Base-by-base conservation (phyloP, 2,329 filamentous ascomycete genomes). In the Metarhizium robertsii region DNA sequence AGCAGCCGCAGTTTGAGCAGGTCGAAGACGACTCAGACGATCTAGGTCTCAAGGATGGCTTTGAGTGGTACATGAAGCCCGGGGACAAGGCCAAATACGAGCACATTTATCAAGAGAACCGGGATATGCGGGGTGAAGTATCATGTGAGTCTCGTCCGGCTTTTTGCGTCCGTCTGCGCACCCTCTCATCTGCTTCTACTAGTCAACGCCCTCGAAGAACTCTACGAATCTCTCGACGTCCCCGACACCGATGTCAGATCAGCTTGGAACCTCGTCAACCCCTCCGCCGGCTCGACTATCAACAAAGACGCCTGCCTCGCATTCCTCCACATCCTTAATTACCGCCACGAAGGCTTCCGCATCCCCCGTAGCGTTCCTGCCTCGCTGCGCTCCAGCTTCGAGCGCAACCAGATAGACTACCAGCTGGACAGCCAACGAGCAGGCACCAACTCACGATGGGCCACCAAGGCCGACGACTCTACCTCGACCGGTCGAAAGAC, bases 61-160 rank as follows among this genome's bases (percentile, higher is more conserved):
- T 99, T 71, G 94, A 99, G 71, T 99, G 94, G 94, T 99, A 99
- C 75, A 99, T 99, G 90, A 91, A 85, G 58, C 94, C 94, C 0
- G 73, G 78, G 34, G 92, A 99, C 74, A 95, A 95, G 74, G 69
- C 83, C 61, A 97, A 96, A 73, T 99, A 99, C 75, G 91, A 96
- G 72, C 90, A 92, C 64, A 99, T 99, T 72, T 99, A 97, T 74
- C 88, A 87, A 61, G 91, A 95, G 65, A 95, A 91, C 74, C 84
- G 91, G 58, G 89, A 95, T 71, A 83, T 86, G 69, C 86, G 92
- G 53, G 94, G 94, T 61, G 90, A 95, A 66, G 80, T 92, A 63
- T 78, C 85, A 57, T 92, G 87, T 90, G 69, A 66, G 86, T 74
- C 42, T 20, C 45, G 32, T 30, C 34, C 10, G 20, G 20, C 51